Evolutionary conservation across 2,329 filamentous ascomycete genomes (phyloP).

Genomic region (Arachnopeziza araneosa): DNA sequence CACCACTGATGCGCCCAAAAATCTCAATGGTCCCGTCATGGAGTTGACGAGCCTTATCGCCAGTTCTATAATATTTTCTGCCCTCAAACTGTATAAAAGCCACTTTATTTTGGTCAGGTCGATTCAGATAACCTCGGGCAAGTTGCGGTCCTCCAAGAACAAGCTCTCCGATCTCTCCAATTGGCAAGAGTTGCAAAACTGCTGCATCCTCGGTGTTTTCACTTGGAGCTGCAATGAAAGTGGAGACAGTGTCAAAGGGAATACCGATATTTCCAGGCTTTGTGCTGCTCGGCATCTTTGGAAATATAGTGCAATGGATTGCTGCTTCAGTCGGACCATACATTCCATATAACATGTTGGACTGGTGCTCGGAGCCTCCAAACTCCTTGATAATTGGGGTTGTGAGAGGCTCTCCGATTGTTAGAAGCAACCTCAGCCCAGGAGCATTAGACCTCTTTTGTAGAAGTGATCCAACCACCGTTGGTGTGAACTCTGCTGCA

Average conservation of each 20-base stretch:
- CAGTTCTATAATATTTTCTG: constrained; percentile 74
- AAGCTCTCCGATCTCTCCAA: constrained; percentile 51
- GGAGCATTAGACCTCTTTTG: constrained; percentile 63
- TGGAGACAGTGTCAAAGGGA: constrained; percentile 68
- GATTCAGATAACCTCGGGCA: constrained; percentile 76
- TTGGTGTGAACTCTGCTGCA: constrained; percentile 84
- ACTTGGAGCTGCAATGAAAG: constrained; percentile 26
- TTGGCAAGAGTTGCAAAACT: constrained; percentile 23
- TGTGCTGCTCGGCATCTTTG: constrained; percentile 50
- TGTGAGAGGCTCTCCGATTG: constrained; percentile 91
- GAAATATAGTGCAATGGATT: constrained; percentile 80
- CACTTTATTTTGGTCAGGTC: constrained; percentile 64
- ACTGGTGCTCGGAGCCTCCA: constrained; percentile 41
- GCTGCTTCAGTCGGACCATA: constrained; percentile 90
- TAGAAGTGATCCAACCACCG: constrained; percentile 74
- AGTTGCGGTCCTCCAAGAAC: constrained; percentile 76
- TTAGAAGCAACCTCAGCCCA: constrained; percentile 64
- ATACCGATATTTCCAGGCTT: constrained; percentile 66
- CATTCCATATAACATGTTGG: constrained; percentile 80
- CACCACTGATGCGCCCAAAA: constrained; percentile 70
- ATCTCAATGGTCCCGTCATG: constrained; percentile 71
- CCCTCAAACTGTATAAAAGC: constrained; percentile 62
- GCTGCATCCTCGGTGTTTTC: constrained; percentile 10
- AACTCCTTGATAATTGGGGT: constrained; percentile 72
- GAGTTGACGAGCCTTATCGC: constrained; percentile 71